Conservation (phyloP, 768 basidiomycete species). For the Termitomyces sp. region DNA sequence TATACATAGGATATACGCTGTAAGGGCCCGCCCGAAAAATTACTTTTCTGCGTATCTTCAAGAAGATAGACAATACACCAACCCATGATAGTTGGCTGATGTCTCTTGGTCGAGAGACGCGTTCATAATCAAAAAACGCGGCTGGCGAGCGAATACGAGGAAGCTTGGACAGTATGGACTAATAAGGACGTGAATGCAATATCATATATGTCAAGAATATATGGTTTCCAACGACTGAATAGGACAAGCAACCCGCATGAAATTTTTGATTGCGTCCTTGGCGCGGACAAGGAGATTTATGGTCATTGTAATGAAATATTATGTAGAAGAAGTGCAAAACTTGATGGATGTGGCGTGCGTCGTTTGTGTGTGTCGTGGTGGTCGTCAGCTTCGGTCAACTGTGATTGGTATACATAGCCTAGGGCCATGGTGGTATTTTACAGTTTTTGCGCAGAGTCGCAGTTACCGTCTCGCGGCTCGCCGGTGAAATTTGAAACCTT, state of each 20-base stretch:
- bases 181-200: constrained; percentile 36
- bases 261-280: constrained; percentile 63
- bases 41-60: background rate
- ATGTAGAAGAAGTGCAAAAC: constrained; percentile 2
- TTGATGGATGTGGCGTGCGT: constrained; percentile 9
- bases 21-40: background rate
- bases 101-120: constrained; percentile 81
- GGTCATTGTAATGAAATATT: constrained; percentile 13
- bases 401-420: too few species aligned
- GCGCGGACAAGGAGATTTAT: constrained; percentile 71
- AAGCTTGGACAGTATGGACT: constrained; percentile 78
- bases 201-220: background rate
- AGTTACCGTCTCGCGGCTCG: too few species aligned
- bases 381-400: background rate
- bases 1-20: constrained; percentile 94
- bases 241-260: constrained; percentile 58
- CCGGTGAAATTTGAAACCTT: too few species aligned
- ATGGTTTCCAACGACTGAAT: background rate
- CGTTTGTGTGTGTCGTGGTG: constrained; percentile 7
- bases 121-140: constrained; percentile 84
- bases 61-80: constrained; percentile 26
- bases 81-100: constrained; percentile 76
- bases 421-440: too few species aligned
- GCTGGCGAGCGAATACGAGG: constrained; percentile 62
- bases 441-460: constrained; percentile 13